Evolutionary conservation across 73 alveolate species (phyloP).

Genomic region (Paramecium pentaurelia): DNA sequence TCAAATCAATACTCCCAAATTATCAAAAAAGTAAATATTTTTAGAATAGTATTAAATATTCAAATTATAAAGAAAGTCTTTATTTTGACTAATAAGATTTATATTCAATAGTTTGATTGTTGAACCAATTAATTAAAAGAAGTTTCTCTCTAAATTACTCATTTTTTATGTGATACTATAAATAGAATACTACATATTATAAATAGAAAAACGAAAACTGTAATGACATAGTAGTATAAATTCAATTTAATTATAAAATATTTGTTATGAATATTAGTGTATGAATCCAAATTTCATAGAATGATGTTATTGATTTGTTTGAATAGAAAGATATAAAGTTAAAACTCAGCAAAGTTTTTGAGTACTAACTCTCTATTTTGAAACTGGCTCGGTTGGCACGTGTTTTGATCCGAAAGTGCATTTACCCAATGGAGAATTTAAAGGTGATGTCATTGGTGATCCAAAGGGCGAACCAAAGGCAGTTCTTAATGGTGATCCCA

Average conservation of each 20-base stretch:
- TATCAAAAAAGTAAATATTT: too few relatives aligned
- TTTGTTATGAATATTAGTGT: neutral
- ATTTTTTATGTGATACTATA: neutral
- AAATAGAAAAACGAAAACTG: neutral
- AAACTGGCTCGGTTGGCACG: neutral
- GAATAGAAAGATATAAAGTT: neutral
- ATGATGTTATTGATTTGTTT: neutral
- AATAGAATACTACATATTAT: neutral
- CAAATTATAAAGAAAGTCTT: neutral
- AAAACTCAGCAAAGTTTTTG: neutral
- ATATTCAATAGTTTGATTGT: neutral
- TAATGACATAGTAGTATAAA: neutral
- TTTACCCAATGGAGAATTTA: neutral
- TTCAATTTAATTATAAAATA: neutral
- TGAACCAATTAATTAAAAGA: neutral
- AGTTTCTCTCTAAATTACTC: neutral
- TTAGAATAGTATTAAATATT: neutral
- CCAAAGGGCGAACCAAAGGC: constrained; percentile 1
- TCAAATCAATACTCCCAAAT: too few relatives aligned
- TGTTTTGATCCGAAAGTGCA: neutral
- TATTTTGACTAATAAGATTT: neutral
- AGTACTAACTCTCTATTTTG: neutral
- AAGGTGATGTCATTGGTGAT: neutral
- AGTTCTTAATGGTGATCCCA: constrained; percentile 1
- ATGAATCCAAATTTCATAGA: neutral